phyloP scores from a whole-genome alignment of 768 basidiomycete genomes.

The Russula sp. region DNA sequence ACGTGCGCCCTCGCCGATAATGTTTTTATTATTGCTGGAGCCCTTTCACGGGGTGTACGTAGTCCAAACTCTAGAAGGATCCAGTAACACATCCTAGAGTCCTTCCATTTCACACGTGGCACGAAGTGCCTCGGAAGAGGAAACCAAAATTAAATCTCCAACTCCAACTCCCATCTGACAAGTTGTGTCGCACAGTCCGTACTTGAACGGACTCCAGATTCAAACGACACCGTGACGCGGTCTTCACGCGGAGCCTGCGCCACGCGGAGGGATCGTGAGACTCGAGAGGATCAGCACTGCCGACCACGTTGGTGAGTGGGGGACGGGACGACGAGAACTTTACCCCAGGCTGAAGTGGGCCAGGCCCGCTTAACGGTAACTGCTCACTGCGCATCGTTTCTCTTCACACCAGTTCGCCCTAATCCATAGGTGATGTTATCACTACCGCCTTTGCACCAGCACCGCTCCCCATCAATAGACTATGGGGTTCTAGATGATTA shows the following conservation, averaged over 20 bases:
- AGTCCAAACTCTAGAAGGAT: neutral
- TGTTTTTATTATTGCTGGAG: too few relatives aligned
- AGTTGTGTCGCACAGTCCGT: neutral
- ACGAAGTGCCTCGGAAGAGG: too few relatives aligned
- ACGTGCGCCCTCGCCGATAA: too few relatives aligned
- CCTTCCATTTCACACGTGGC: neutral
- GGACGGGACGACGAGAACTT: conserved; percentile 13
- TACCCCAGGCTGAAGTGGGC: conserved; percentile 2
- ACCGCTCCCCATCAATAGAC: too few relatives aligned
- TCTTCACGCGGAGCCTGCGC: neutral
- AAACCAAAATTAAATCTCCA: neutral
- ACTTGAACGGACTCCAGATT: too few relatives aligned
- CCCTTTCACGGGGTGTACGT: neutral
- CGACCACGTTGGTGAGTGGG: neutral
- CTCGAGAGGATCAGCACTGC: neutral
- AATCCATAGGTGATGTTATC: too few relatives aligned
- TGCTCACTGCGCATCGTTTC: too few relatives aligned
- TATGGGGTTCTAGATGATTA: too few relatives aligned
- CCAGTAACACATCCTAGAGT: neutral
- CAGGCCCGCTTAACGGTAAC: too few relatives aligned
- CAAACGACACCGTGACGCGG: neutral
- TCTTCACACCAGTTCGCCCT: too few relatives aligned
- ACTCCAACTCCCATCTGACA: neutral
- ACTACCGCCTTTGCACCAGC: too few relatives aligned
- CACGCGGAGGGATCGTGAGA: neutral